Conservation (phyloP, 371 early-diverging fungal genomes). For the Dichotomocladium elegans region DNA sequence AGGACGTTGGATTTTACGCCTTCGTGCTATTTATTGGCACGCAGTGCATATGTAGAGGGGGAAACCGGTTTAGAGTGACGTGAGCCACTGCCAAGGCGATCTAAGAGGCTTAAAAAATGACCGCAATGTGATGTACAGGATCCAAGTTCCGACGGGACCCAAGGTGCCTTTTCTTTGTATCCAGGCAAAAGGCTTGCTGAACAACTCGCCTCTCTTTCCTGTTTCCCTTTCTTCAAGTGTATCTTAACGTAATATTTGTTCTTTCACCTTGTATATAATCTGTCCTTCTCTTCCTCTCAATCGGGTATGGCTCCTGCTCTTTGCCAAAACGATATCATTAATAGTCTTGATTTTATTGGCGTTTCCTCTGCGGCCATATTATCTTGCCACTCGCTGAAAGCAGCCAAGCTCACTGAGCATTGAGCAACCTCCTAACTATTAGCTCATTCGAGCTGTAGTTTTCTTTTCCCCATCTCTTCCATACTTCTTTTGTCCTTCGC, state of each 20-base stretch:
- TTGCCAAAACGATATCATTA: slow-evolving; percentile 5
- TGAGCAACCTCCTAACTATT: slow-evolving; percentile 1
- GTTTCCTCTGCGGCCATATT: slow-evolving; percentile 5
- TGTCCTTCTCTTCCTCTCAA: not conserved
- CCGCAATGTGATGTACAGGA: too few species aligned
- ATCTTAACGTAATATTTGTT: not conserved
- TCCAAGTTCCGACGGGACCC: too few species aligned
- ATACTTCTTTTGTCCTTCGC: too few species aligned
- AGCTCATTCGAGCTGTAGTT: slow-evolving; percentile 2
- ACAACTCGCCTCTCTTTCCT: not conserved
- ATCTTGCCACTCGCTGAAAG: not conserved
- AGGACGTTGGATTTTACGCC: too few species aligned
- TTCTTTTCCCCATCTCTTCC: not conserved
- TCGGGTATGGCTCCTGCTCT: slow-evolving; percentile 2
- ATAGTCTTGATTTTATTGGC: slow-evolving; percentile 8
- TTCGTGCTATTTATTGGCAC: too few species aligned
- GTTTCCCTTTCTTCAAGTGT: not conserved
- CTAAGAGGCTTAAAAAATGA: too few species aligned
- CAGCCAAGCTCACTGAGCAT: slow-evolving; percentile 13
- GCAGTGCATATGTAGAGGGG: too few species aligned
- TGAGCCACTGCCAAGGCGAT: too few species aligned
- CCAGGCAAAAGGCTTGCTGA: too few species aligned
- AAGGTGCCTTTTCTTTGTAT: too few species aligned
- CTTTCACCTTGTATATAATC: not conserved
- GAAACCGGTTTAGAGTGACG: too few species aligned